Evolutionary conservation across 1,139 yeast species (phyloP).

Genomic region (Protomyces inouyei): DNA sequence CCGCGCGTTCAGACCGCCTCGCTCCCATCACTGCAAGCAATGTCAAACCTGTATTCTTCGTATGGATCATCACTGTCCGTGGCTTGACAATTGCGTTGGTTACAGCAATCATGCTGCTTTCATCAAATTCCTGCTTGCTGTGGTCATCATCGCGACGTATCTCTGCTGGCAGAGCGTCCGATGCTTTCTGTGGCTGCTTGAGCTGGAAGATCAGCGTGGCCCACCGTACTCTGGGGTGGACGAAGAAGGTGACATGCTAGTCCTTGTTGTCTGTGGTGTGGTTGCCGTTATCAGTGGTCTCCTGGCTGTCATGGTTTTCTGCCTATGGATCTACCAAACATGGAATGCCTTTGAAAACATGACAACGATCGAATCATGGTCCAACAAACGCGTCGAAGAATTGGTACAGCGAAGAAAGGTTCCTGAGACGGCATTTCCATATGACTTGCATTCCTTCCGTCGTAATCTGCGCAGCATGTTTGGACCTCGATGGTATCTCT

Average conservation of each 20-base stretch:
- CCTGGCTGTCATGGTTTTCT: constrained; percentile 52
- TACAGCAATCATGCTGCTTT: constrained; percentile 76
- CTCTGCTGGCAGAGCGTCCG: constrained; percentile 31
- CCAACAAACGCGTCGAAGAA: constrained; percentile 69
- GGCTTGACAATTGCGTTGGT: constrained; percentile 85
- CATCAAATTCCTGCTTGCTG: constrained; percentile 56
- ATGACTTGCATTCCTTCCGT: constrained; percentile 48
- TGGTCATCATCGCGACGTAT: constrained; percentile 39
- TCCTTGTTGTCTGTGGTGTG: not conserved
- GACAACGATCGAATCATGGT: constrained; percentile 94
- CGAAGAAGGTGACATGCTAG: not conserved
- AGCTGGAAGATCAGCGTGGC: not conserved
- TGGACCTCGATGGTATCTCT: constrained; percentile 8
- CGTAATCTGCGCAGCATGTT: constrained; percentile 9
- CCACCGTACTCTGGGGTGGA: not conserved
- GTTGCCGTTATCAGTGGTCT: not conserved
- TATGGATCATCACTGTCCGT: constrained; percentile 88
- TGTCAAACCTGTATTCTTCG: constrained; percentile 55
- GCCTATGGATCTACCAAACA: constrained; percentile 54
- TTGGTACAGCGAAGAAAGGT: constrained; percentile 30
- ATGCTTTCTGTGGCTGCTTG: not conserved
- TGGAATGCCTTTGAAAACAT: constrained; percentile 60
- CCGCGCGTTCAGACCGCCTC: constrained; percentile 60
- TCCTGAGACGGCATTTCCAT: constrained; percentile 58
- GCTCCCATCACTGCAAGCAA: constrained; percentile 71